A percentile compares a stretch with the other conserved stretches of the same genome.
phyloP scores from a whole-genome alignment of 1,139 yeast species.

The Entelexis paramagnoliae region DNA sequence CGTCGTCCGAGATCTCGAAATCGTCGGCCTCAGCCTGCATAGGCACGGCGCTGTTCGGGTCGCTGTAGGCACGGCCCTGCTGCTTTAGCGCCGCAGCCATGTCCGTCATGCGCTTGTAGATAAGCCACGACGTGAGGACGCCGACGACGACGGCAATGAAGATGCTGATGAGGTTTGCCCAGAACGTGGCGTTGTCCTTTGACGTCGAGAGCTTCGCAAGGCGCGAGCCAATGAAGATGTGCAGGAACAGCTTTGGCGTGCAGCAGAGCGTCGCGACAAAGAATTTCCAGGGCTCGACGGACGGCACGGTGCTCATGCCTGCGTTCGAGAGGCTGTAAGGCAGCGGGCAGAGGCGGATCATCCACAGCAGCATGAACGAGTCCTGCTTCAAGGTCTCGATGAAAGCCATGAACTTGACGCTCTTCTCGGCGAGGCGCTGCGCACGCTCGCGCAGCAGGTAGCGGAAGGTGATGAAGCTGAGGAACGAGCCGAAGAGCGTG shows the following conservation, averaged over 20 bases:
- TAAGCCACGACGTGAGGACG: conserved; percentile 53
- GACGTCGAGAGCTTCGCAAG: conserved; percentile 56
- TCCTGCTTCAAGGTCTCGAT: conserved; percentile 60
- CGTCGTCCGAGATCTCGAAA: conserved; percentile 19
- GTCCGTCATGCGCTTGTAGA: conserved; percentile 48
- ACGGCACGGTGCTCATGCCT: conserved; percentile 78
- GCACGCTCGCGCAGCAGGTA: conserved; percentile 52
- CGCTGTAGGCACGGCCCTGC: neutral
- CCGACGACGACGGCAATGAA: conserved; percentile 49
- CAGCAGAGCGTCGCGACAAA: conserved; percentile 62
- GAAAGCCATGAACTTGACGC: conserved; percentile 63
- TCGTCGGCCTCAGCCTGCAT: conserved; percentile 17
- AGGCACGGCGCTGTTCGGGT: neutral
- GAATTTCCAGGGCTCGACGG: conserved; percentile 52
- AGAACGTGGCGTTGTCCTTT: conserved; percentile 42
- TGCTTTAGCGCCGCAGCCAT: conserved; percentile 29
- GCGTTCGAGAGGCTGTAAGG: conserved; percentile 92
- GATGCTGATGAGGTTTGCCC: conserved; percentile 57
- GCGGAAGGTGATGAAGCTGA: conserved; percentile 60
- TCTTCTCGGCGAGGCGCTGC: conserved; percentile 39
- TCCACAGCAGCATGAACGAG: conserved; percentile 54
- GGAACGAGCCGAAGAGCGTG: conserved; percentile 61
- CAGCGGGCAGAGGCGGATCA: conserved; percentile 77
- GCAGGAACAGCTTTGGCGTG: conserved; percentile 70
- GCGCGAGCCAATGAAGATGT: conserved; percentile 70